Evolutionary conservation across 106 monocot genomes (phyloP), one percentile per base, ranked within the genome.

Genomic region (Agapanthus africanus): DNA sequence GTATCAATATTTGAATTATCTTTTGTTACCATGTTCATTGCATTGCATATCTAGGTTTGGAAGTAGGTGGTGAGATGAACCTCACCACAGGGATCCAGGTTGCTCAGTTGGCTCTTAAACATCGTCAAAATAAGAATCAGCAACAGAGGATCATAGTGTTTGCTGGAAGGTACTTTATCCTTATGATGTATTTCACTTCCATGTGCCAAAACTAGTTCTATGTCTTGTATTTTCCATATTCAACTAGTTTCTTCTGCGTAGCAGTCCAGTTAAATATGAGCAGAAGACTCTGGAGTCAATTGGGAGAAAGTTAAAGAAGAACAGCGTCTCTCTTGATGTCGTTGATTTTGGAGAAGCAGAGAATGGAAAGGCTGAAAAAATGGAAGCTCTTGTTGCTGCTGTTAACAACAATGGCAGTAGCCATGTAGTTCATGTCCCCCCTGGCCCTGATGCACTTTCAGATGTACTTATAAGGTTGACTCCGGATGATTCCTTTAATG

Each of bases 71-170:
- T 56, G 97, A 99, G 67, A 71, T 81, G 70, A 92, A 90, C 77
- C 60, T 99, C 73, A 83, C 92, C 7, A 69, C 89, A 33, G 97
- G 88, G 21, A 99, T 99, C 26, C 97, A 99, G 79, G 82, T 99
- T 72, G 97, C 97, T 46, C 97, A 99, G 59, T 77, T 99, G 77
- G 97, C 97, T 73, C 92, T 99, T 41, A 99, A 99, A 63, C 97
- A 99, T 59, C 86, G 97, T 19, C 97, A 99, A 71, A 99, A 99
- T 60, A 99, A 92, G 70, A 89, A 88, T 30, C 97, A 99, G 38
- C 89, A 99, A 34, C 97, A 99, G 49, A 82, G 97, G 77, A 99
- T 99, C 56, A 99, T 99, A 76, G 89, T 89, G 46, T 92, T 99
- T 77, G 79, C 82, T 38, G 97, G 97, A 83, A 99, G 97, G 97